Percentiles rank a stretch among this genome's conserved stretches.
Evolutionary conservation across 2,329 filamentous ascomycete genomes (phyloP).

Genomic region (Botrytis byssoidea): DNA sequence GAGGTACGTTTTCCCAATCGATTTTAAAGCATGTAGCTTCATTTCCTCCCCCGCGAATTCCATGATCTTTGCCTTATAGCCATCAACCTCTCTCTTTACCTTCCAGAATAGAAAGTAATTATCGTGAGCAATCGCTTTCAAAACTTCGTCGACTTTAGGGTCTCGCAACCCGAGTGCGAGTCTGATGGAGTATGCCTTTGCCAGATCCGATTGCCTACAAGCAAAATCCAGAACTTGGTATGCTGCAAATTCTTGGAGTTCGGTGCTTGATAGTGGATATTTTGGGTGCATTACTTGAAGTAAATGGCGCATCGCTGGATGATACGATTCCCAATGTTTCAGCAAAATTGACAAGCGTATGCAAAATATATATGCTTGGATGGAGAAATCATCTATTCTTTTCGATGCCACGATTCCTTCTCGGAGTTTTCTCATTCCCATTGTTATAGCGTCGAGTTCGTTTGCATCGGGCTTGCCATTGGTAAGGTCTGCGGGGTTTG

Average conservation of each 20-base stretch:
- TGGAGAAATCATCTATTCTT: slow-evolving; percentile 75
- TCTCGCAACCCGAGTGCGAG: slow-evolving; percentile 62
- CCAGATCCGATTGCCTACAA: slow-evolving; percentile 74
- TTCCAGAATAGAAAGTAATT: slow-evolving; percentile 80
- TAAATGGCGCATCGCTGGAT: slow-evolving; percentile 79
- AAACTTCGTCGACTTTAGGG: slow-evolving; percentile 63
- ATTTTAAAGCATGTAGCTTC: slow-evolving; percentile 76
- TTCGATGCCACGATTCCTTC: slow-evolving; percentile 82
- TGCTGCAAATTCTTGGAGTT: slow-evolving; percentile 74
- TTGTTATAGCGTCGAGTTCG: slow-evolving; percentile 54
- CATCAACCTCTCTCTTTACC: slow-evolving; percentile 70
- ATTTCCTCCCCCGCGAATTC: slow-evolving; percentile 77
- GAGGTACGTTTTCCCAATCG: slow-evolving; percentile 79
- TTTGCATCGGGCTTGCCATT: slow-evolving; percentile 21
- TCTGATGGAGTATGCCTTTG: slow-evolving; percentile 68
- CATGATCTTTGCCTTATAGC: slow-evolving; percentile 75
- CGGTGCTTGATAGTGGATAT: slow-evolving; percentile 66
- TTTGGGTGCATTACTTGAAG: slow-evolving; percentile 67
- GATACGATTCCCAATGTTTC: slow-evolving; percentile 82
- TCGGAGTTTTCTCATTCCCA: slow-evolving; percentile 85
- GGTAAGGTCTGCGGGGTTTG: slow-evolving; percentile 20
- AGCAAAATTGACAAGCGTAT: slow-evolving; percentile 80
- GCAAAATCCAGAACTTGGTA: slow-evolving; percentile 87
- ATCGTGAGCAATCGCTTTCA: slow-evolving; percentile 72
- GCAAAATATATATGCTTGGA: slow-evolving; percentile 89